Base-by-base conservation (phyloP, 805 yeast species). In the Candida ficus region DNA sequence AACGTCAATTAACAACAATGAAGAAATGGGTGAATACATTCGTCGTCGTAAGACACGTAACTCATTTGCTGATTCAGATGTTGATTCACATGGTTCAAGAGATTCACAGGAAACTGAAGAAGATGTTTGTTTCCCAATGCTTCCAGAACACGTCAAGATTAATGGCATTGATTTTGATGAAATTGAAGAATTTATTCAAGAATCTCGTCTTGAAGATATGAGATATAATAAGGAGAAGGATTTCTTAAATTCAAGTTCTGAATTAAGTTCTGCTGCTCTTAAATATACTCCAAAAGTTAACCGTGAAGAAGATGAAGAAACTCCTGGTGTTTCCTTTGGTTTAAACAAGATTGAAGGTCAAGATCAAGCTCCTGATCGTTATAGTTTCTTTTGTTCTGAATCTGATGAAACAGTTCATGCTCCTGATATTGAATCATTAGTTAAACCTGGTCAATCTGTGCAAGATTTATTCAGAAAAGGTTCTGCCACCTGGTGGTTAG, bases 121-220 rank as follows among this genome's bases (percentile, higher is more conserved):
- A 58, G 98, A 91, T 73, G 99, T 91, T 33, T 91, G 98, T 69
- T 90, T 90, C 63, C 98, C 98, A 2, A 83, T 88, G 87, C 66
- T 78, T 37, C 80, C 85, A 4, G 83, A 82, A 45, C 77, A 73
- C 42, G 67, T 70, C 12, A 68, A 76, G 37, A 66, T 76, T 32
- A 80, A 79, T 45, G 96, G 95, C 14, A 86, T 93, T 50, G 96
- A 91, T 62, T 88, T 91, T 54, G 88, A 80, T 54, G 97, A 89
- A 55, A 75, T 91, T 49, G 96, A 87, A 43, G 93, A 84, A 50
- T 87, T 83, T 56, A 78, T 83, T 33, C 68, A 69, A 39, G 83
- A 76, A 41, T 80, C 77, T 50, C 64, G 79, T 44, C 75, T 69
- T 43, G 75, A 75, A 53, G 70, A 64, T 43, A 58, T 60, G 41